Evolutionary conservation across 1,284 basidiomycete species (phyloP).

Genomic region (Ganoderma sinense): DNA sequence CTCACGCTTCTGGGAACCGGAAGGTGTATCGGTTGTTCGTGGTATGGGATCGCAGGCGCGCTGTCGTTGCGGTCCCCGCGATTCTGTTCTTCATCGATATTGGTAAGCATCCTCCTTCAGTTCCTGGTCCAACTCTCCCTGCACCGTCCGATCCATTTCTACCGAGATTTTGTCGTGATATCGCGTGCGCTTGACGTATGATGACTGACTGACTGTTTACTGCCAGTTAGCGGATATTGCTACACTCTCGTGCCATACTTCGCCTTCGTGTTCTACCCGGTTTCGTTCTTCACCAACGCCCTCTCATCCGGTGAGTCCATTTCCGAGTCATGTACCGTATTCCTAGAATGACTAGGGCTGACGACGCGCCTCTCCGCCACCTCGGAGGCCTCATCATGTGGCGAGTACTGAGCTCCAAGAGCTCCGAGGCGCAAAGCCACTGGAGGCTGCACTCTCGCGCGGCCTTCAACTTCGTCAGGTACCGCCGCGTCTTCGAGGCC

Average conservation of each 20-base stretch:
- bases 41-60: not conserved
- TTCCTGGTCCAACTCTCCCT: too few relatives aligned
- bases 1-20: too few relatives aligned
- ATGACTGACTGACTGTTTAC: not conserved
- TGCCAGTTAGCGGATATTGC: not conserved
- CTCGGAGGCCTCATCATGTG: slow-evolving; percentile 4
- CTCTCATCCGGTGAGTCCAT: not conserved
- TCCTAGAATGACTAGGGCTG: not conserved
- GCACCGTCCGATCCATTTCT: too few relatives aligned
- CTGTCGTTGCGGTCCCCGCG: not conserved
- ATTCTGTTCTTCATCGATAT: not conserved
- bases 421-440: not conserved
- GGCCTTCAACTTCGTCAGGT: slow-evolving; percentile 2
- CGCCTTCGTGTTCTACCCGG: not conserved
- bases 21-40: slow-evolving; percentile 5
- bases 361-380: not conserved
- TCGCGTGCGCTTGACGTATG: too few relatives aligned
- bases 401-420: not conserved
- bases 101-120: not conserved
- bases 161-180: too few relatives aligned
- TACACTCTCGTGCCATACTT: not conserved
- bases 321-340: too few relatives aligned
- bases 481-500: slow-evolving; percentile 13
- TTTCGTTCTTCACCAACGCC: slow-evolving; percentile 8
- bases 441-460: slow-evolving; percentile 2